Base-by-base conservation (phyloP, 1,284 basidiomycete species). In the Schizopora paradoxa region DNA sequence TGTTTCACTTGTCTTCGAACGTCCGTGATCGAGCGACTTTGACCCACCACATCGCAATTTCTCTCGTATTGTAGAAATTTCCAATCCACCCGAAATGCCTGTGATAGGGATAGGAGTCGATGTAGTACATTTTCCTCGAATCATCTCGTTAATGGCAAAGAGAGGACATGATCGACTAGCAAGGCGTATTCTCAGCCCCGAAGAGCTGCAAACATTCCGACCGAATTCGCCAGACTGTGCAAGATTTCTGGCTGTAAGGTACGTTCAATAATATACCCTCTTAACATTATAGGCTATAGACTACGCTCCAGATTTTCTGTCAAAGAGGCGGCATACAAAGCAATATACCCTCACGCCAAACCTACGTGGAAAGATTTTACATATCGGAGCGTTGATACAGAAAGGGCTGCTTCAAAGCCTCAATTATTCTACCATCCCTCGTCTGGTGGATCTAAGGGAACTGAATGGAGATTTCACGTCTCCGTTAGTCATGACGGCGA, bases 261-360 rank as follows among this genome's bases (percentile, higher is more conserved):
- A 61, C 25, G 72, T 56, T n/a, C 11, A 32, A 31, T 2, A 3
- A 8, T 46, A 19, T 1, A 5, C 8, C 13, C 19, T 14, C 13
- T 40, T 6, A 13, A 7, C 7, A 16, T 7, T n/a, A 22, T n/a
- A n/a, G n/a, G n/a, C n/a, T 3, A 41, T 23, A 45, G 26, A 23
- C 35, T 13, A 5, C n/a, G 13, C 11, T 13, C 4, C 19, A 52
- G 40, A 14, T 50, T 41, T 51, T 19, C 38, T 49, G 71, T 86
- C 27, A 96, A 96, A 59, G 92, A 95, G 66, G 89, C 92, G 0
- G 81, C 86, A 0, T 94, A 92, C 69, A 95, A 96, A 62, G 89
- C 92, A 0, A 58, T 92, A 45, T 90, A 81, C 56, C 82, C 86
- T 1, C 50, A 56, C 19, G 58, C 73, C 32, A 66, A 61, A 16